Evolutionary conservation across 2,329 filamentous ascomycete species (phyloP).

Genomic region (Lasiodiplodia sp.): DNA sequence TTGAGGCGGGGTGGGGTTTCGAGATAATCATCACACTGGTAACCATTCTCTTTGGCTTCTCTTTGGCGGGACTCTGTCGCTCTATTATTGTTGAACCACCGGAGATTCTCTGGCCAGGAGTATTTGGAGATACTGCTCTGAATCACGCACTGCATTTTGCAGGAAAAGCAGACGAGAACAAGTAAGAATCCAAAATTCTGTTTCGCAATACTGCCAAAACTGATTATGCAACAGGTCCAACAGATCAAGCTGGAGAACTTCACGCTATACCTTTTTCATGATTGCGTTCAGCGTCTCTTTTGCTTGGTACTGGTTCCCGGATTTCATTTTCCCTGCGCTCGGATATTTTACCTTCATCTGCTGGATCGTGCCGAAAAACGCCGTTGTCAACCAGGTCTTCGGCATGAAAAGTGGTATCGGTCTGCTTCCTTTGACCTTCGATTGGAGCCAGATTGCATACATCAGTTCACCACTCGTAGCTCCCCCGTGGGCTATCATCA

Average conservation of each 20-base stretch:
- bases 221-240: background rate
- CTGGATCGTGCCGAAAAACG: slow-evolving; percentile 37
- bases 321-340: slow-evolving; percentile 8
- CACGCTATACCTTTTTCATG: background rate
- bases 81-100: background rate
- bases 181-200: background rate
- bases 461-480: slow-evolving; percentile 32
- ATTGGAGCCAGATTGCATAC: slow-evolving; percentile 44
- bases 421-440: slow-evolving; percentile 36
- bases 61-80: background rate
- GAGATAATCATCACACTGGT: background rate
- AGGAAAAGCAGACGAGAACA: background rate
- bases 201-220: background rate
- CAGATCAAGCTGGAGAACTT: background rate
- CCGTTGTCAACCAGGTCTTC: slow-evolving; percentile 40
- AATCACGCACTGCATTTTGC: slow-evolving; percentile 3
- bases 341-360: slow-evolving; percentile 36
- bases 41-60: background rate
- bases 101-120: slow-evolving; percentile 1
- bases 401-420: slow-evolving; percentile 27
- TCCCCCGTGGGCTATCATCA: slow-evolving; percentile 65
- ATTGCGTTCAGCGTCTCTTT: background rate
- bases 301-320: slow-evolving; percentile 6
- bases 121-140: slow-evolving; percentile 2
- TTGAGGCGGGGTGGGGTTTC: slow-evolving; percentile 10